Base-by-base conservation (phyloP, 805 yeast genomes). In the Nakazawaea populi region DNA sequence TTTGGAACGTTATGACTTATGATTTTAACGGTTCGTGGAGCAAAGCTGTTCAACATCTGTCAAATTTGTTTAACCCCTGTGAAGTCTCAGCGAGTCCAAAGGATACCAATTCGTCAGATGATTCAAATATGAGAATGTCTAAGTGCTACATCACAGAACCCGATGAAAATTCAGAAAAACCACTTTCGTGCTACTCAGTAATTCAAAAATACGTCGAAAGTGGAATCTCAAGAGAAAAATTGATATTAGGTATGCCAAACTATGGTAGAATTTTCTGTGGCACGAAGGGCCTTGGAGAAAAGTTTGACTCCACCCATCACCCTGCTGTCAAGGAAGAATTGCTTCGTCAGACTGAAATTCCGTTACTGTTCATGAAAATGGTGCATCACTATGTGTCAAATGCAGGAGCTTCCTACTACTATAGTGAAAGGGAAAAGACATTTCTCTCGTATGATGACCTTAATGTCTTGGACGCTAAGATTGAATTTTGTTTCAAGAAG, bases 1-100 rank as follows among this genome's bases (percentile, higher is more conserved):
- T 78, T 56, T 87, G 89, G 87, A 89, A 89, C 60, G 65, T 89
- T 54, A 89, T 89, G 96, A 77, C 89, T 35, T 89, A 89, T 64
- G 96, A 89, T 63, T 87, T 81, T 58, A 67, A 81, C 2, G 96
- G 96, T 0, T 69, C 76, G 6, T 87, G 95, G 92, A 77, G 84
- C 1, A 59, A 63, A 0, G 57, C 46, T 5, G 76, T 82, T 0
- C 84, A 76, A 1, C 82, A 78, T 61, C 94, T 85, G 54, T 75
- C 87, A 12, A 86, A 86, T 67, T 58, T 86, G 56, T 73, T 72
- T 51, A 28, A 45, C 3, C 38, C 24, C 24, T 18, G 24, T 18
- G 24, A 18, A 18, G 24, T 18, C 24, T 18, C 24, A 18, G 24
- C 24, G 24, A 18, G 24, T 18, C 3, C 24, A 18, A 18, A 18